These are phyloP conservation scores for Globisporangium apiculatum DNA, from an alignment of 352 stramenopile genomes.

Conservation along the genomic window DNA sequence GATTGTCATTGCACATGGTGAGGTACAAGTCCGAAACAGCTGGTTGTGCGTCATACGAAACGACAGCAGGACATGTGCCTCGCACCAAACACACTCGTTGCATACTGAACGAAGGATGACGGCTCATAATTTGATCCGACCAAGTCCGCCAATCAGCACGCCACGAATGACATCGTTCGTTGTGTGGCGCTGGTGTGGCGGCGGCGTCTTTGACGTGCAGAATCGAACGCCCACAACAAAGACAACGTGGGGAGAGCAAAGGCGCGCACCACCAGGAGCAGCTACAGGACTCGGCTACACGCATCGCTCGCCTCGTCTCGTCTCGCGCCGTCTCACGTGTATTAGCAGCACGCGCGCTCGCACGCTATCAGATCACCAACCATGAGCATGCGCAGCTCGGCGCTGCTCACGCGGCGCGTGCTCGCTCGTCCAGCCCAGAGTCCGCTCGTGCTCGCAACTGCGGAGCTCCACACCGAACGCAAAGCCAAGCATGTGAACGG, in stretches of 20 bases:
- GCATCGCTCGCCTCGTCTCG: neutral
- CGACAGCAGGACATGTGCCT: too few species aligned
- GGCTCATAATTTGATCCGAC: too few species aligned
- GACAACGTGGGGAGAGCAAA: slow-evolving; percentile 5
- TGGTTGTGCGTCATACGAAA: too few species aligned
- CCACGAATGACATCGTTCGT: too few species aligned
- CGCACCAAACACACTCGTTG: too few species aligned
- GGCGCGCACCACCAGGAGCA: neutral
- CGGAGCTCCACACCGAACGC: slow-evolving; percentile 12
- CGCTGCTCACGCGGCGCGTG: slow-evolving; percentile 12
- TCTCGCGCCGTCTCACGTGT: neutral
- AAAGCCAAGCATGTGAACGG: slow-evolving; percentile 10
- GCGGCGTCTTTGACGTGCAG: slow-evolving; percentile 5
- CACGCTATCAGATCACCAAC: neutral
- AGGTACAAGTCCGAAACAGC: too few species aligned
- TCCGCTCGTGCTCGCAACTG: slow-evolving; percentile 1
- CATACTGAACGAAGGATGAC: too few species aligned
- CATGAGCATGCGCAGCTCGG: slow-evolving; percentile 11
- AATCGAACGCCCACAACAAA: neutral
- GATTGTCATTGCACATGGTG: too few species aligned
- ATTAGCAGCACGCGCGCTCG: neutral
- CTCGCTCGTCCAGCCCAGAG: slow-evolving; percentile 5
- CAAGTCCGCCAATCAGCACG: too few species aligned
- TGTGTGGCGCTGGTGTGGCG: neutral
- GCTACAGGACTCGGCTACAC: neutral